Evolutionary conservation across 2,329 filamentous ascomycete species (phyloP), one percentile per base, ranked within the genome.

Genomic region (Colletotrichum ledebouriae): DNA sequence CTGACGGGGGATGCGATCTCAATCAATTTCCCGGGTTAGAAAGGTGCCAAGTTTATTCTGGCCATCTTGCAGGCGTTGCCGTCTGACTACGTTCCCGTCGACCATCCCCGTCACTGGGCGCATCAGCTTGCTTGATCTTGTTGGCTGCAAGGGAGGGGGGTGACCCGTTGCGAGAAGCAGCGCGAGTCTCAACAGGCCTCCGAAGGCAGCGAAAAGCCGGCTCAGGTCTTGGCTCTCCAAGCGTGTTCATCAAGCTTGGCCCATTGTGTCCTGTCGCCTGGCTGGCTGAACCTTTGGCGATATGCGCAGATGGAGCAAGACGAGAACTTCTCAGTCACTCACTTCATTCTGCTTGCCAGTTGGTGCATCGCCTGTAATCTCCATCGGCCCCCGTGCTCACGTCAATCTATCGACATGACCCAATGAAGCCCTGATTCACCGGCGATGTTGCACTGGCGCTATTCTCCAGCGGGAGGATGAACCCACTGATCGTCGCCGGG

Each of bases 401-500:
- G 53, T 53, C 41, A 41, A 62, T 22, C 59, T 33, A 59, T 55
- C 53, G 53, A 68, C 49, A 17, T 41, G 65, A 59, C 55, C 61
- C 61, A 55, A 55, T 47, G 49, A 34, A 25, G 41, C 39, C 53
- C 41, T 49, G 59, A 46, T 49, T 37, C 68, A 70, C 68, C 68
- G 42, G 53, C 15, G 59, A 70, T 44, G 68, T 70, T 69, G 42
- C 65, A 70, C 33, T 58, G 60, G 56, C 59, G 59, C 68, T 69
- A 69, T 70, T 70, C 68, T 69, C 44, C 64, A 70, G 65, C 65
- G 65, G 65, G 60, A 60, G 60, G 55, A 60, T 44, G 64, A 70
- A 70, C 34, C 68, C 68, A 69, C 68, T 70, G 68, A 69, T 70
- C 68, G 65, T 55, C 68, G 7, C 66, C 49, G 25, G 68, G 60